Conservation (phyloP, 2,329 filamentous ascomycete genomes). For the Nemania abortiva region DNA sequence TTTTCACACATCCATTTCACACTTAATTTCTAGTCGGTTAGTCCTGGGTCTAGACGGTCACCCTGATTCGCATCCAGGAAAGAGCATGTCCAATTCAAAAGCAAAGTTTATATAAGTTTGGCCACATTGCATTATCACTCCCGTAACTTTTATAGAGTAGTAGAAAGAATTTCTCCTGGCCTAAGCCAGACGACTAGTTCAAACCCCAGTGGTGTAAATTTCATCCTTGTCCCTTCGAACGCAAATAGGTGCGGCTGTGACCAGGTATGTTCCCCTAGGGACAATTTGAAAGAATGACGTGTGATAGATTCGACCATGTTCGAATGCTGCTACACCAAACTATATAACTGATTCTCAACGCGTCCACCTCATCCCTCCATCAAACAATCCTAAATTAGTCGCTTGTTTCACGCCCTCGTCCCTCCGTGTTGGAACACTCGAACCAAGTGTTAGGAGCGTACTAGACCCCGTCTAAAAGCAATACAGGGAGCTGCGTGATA, state of each 20-base stretch:
- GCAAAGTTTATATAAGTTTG: neutral
- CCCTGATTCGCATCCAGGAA: constrained; percentile 39
- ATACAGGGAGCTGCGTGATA: too few species aligned
- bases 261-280: neutral
- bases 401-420: neutral
- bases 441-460: neutral
- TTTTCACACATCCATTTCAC: constrained; percentile 23
- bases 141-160: neutral
- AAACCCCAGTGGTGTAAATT: neutral
- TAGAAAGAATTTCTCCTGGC: too few species aligned
- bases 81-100: constrained; percentile 29
- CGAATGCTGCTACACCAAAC: neutral
- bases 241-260: neutral
- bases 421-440: neutral
- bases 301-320: neutral
- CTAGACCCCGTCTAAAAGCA: neutral
- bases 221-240: neutral
- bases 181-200: too few species aligned
- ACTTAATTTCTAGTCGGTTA: constrained; percentile 33
- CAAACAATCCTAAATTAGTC: neutral
- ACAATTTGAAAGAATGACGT: neutral
- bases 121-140: too few species aligned
- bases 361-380: too few species aligned
- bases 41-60: constrained; percentile 36
- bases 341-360: neutral